Conservation (phyloP, 129 eudicot genomes). For the Heracleum sosnowskyi region DNA sequence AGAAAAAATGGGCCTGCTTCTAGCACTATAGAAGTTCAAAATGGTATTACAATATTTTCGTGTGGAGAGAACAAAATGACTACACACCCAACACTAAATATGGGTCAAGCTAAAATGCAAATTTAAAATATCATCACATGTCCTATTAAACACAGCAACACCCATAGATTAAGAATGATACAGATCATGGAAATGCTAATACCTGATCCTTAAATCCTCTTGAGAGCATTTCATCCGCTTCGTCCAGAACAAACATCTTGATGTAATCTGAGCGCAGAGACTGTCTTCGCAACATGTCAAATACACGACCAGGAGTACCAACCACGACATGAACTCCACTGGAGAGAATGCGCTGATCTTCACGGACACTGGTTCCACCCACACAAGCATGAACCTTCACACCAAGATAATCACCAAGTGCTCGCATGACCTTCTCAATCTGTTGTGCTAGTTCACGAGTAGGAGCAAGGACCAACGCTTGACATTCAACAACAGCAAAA, state of each 20-base stretch:
- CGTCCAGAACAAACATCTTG: constrained; percentile 25
- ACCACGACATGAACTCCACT: constrained; percentile 30
- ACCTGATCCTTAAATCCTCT: constrained; percentile 29
- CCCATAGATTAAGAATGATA: not conserved
- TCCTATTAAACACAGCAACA: not conserved
- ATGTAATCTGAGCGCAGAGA: constrained; percentile 19
- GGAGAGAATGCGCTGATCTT: constrained; percentile 25
- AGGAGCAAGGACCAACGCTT: constrained; percentile 25
- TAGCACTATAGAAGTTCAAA: not conserved
- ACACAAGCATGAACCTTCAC: constrained; percentile 33
- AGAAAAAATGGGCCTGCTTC: not conserved
- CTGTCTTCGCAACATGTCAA: constrained; percentile 22
- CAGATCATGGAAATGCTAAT: not conserved
- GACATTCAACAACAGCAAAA: constrained; percentile 18
- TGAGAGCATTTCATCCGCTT: constrained; percentile 28
- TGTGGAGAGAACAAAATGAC: too few relatives aligned
- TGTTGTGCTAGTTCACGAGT: constrained; percentile 32
- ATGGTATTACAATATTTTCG: not conserved
- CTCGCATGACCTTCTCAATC: constrained; percentile 29
- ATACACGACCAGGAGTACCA: constrained; percentile 29
- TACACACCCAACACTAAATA: not conserved
- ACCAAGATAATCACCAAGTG: constrained; percentile 26
- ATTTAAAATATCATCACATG: not conserved
- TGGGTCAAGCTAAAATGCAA: not conserved
- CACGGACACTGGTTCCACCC: constrained; percentile 27